Percentiles rank a stretch among this genome's conserved stretches.
These are phyloP conservation scores for Trichoderma polysporum DNA, from an alignment of 2,329 filamentous ascomycete genomes.

Conservation along the genomic window DNA sequence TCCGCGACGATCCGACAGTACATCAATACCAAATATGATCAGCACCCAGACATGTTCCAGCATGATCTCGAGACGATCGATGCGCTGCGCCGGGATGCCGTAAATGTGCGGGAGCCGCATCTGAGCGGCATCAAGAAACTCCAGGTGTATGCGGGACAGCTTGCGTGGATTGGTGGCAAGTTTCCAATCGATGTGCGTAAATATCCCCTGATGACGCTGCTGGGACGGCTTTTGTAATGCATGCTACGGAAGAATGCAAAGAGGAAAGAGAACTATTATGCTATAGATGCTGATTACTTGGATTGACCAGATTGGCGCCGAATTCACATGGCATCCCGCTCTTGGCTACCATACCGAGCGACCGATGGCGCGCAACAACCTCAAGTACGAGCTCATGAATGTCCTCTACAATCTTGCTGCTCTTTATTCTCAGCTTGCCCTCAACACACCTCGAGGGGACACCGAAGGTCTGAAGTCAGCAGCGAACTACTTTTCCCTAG, in stretches of 20 bases:
- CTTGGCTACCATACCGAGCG: constrained; percentile 84
- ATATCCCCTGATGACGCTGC: too few species aligned
- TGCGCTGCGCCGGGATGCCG: constrained; percentile 76
- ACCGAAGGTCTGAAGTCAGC: constrained; percentile 83
- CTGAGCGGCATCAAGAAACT: constrained; percentile 82
- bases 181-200: constrained; percentile 82
- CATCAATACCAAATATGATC: constrained; percentile 97
- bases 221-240: background rate
- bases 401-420: constrained; percentile 90
- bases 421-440: constrained; percentile 88
- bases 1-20: constrained; percentile 86
- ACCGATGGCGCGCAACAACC: constrained; percentile 64
- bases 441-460: constrained; percentile 72
- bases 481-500: constrained; percentile 84
- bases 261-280: background rate
- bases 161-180: constrained; percentile 91
- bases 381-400: constrained; percentile 85
- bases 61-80: constrained; percentile 85
- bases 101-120: constrained; percentile 86
- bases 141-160: constrained; percentile 86
- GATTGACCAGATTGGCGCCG: constrained; percentile 72
- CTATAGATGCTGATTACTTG: background rate
- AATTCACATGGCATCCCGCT: constrained; percentile 95
- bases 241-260: background rate
- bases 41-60: constrained; percentile 95